These are phyloP conservation scores for Lipomyces starkeyi DNA, from an alignment of 805 yeast genomes.

Conservation along the genomic window DNA sequence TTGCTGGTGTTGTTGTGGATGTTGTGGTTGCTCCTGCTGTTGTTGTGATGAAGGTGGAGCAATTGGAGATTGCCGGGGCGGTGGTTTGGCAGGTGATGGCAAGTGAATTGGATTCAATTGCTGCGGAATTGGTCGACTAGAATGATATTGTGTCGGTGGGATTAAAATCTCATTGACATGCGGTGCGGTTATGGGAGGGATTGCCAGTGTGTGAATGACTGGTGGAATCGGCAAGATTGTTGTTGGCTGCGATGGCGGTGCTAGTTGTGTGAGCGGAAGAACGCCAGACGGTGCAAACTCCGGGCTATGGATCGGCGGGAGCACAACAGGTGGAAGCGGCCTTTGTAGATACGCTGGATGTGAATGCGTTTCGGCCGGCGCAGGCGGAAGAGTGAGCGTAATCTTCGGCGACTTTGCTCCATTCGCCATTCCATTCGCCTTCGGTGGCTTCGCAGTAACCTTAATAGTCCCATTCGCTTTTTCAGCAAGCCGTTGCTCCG, in stretches of 20 bases:
- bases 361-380: background rate
- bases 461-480: background rate
- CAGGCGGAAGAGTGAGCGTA: background rate
- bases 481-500: background rate
- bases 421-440: background rate
- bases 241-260: background rate
- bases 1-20: slow-evolving; percentile 4
- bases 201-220: background rate
- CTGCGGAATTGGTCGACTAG: background rate
- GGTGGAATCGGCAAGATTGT: background rate
- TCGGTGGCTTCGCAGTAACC: slow-evolving; percentile 1
- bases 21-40: slow-evolving; percentile 9
- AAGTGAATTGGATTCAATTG: background rate
- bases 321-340: background rate
- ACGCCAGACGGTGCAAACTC: background rate
- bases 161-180: background rate
- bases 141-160: background rate
- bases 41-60: slow-evolving; percentile 2
- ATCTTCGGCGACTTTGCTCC: background rate
- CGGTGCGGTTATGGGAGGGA: background rate
- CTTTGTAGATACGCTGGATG: background rate
- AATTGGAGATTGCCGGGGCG: background rate
- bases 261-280: background rate
- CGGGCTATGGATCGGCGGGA: background rate
- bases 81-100: background rate